These are phyloP conservation scores for Aspergillus floridensis DNA, from an alignment of 2,329 filamentous ascomycete genomes.

Conservation along the genomic window DNA sequence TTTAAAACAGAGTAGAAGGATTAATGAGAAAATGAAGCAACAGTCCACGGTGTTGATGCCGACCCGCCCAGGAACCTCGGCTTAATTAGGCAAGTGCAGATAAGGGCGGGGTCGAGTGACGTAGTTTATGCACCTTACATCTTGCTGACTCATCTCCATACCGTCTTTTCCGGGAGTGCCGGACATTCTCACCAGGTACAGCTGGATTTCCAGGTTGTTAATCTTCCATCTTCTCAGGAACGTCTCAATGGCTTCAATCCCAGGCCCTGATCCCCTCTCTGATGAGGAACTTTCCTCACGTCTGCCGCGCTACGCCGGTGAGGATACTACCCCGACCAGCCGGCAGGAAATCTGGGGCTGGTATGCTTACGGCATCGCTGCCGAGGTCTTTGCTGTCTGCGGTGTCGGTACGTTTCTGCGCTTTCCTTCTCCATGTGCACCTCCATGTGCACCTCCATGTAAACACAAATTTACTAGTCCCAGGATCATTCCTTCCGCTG, in stretches of 20 bases:
- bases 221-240: background rate
- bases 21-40: background rate
- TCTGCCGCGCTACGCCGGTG: slow-evolving; percentile 65
- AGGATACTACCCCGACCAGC: slow-evolving; percentile 82
- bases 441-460: background rate
- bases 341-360: slow-evolving; percentile 79
- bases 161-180: background rate
- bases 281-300: slow-evolving; percentile 25
- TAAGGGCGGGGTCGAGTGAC: background rate
- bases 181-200: background rate
- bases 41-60: background rate
- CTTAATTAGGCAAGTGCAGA: background rate
- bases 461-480: background rate
- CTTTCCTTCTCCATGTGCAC: background rate
- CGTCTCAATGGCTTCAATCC: slow-evolving; percentile 9
- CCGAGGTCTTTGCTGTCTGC: slow-evolving; percentile 91
- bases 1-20: no score
- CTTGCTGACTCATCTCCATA: background rate
- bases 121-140: background rate
- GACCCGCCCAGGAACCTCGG: background rate
- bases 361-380: slow-evolving; percentile 93
- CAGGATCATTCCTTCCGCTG: slow-evolving; percentile 87
- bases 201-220: background rate
- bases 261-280: slow-evolving; percentile 15
- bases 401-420: slow-evolving; percentile 55